phyloP scores from a whole-genome alignment of 768 basidiomycete genomes.

The Amanita fuliginea region DNA sequence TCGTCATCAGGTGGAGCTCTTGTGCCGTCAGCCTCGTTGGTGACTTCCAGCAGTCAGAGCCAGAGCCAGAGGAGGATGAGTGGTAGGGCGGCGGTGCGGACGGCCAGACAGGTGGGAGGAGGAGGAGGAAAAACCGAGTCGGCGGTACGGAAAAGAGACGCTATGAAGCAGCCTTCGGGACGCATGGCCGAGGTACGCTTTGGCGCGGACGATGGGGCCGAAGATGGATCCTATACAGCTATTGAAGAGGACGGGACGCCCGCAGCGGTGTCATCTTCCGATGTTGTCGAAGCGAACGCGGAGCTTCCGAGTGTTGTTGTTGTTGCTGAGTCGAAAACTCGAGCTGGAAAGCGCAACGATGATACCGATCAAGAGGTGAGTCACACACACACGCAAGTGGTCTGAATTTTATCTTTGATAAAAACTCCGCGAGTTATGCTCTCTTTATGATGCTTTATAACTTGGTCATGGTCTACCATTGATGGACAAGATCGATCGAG shows the following conservation, averaged over 20 bases:
- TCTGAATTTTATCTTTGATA: background rate
- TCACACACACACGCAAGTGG: no score
- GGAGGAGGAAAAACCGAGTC: background rate
- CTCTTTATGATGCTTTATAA: background rate
- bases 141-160: background rate
- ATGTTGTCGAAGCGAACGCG: background rate
- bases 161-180: background rate
- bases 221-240: background rate
- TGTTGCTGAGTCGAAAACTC: background rate
- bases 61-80: background rate
- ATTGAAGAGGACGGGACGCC: background rate
- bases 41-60: background rate
- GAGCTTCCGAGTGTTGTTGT: no score
- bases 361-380: background rate
- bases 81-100: background rate
- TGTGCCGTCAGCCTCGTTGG: background rate
- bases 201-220: background rate
- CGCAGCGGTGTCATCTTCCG: background rate
- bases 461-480: background rate
- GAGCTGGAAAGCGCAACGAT: background rate
- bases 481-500: slow-evolving; percentile 3
- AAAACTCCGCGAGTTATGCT: background rate
- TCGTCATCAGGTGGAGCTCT: background rate
- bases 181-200: background rate
- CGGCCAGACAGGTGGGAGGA: background rate